These are phyloP conservation scores for Candida schatavii DNA, from an alignment of 805 yeast genomes.

Conservation along the genomic window DNA sequence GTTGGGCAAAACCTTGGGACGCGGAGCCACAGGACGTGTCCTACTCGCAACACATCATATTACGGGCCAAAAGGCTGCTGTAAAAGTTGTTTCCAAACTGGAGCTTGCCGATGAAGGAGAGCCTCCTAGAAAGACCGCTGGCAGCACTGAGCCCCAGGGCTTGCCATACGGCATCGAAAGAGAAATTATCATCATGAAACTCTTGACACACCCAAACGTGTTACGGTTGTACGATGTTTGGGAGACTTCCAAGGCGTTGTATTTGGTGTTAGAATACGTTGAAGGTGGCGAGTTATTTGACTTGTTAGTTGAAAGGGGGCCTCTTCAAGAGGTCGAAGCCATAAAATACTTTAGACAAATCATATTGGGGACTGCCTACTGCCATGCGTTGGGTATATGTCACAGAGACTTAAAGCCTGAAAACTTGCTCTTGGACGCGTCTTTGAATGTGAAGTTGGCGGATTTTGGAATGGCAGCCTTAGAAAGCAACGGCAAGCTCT, in stretches of 20 bases:
- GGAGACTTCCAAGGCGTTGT: conserved; percentile 92
- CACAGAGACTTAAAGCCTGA: conserved; percentile 85
- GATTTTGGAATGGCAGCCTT: conserved; percentile 91
- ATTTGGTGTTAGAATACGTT: conserved; percentile 74
- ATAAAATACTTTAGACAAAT: conserved; percentile 75
- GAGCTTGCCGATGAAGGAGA: conserved; percentile 40
- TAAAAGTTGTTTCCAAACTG: conserved; percentile 74
- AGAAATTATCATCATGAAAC: conserved; percentile 95
- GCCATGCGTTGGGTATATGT: conserved; percentile 76
- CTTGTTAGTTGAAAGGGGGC: conserved; percentile 66
- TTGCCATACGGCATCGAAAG: conserved; percentile 95
- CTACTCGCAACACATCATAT: conserved; percentile 65
- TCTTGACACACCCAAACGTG: conserved; percentile 89
- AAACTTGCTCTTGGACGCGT: conserved; percentile 64
- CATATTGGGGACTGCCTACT: conserved; percentile 72
- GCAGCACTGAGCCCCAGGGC: conserved; percentile 45
- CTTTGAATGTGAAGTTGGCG: conserved; percentile 70
- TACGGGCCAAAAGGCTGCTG: conserved; percentile 78
- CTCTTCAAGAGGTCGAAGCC: conserved; percentile 69
- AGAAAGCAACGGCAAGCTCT: conserved; percentile 64
- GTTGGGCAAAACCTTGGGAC: conserved; percentile 73
- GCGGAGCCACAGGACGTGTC: conserved; percentile 83
- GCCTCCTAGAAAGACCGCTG: conserved; percentile 13
- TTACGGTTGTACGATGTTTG: conserved; percentile 94
- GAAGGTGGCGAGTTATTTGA: conserved; percentile 89